Evolutionary conservation across 169 alveolate species (phyloP).

Genomic region (Plasmodium yoelii): DNA sequence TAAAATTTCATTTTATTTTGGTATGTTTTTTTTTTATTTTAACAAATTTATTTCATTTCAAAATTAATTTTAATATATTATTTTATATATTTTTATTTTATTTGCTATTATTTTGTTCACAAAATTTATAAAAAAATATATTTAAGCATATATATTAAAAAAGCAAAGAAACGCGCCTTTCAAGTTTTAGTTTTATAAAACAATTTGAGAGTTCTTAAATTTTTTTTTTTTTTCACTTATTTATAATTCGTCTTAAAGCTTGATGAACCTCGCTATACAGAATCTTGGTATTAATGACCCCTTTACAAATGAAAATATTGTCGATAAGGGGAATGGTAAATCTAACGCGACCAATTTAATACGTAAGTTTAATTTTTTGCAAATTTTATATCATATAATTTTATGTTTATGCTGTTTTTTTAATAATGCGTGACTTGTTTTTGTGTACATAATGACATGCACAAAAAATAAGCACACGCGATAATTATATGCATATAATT

Average conservation of each 20-base stretch:
- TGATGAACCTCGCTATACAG: conserved; percentile 78
- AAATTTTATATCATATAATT: too few species aligned
- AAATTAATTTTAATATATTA: neutral
- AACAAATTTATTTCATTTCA: neutral
- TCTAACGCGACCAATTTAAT: conserved; percentile 70
- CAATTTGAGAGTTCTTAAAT: neutral
- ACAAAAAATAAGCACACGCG: too few species aligned
- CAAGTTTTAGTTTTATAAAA: too few species aligned
- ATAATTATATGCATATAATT: too few species aligned
- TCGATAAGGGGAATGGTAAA: conserved; percentile 77
- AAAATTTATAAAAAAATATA: conserved; percentile 7
- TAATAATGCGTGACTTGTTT: too few species aligned
- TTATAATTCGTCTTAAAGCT: conserved; percentile 52
- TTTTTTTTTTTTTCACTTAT: neutral
- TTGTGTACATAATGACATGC: too few species aligned
- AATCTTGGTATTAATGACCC: conserved; percentile 78
- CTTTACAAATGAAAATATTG: conserved; percentile 76
- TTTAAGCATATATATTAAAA: neutral
- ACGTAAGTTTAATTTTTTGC: conserved; percentile 30
- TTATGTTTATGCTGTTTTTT: too few species aligned
- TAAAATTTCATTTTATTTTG: neutral
- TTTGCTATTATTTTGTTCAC: neutral
- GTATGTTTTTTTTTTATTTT: neutral
- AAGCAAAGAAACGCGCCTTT: neutral
- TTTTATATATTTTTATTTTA: neutral